Evolutionary conservation across 106 monocot genomes (phyloP), one percentile per base, ranked within the genome.

Genomic region (Triglochin maritima): DNA sequence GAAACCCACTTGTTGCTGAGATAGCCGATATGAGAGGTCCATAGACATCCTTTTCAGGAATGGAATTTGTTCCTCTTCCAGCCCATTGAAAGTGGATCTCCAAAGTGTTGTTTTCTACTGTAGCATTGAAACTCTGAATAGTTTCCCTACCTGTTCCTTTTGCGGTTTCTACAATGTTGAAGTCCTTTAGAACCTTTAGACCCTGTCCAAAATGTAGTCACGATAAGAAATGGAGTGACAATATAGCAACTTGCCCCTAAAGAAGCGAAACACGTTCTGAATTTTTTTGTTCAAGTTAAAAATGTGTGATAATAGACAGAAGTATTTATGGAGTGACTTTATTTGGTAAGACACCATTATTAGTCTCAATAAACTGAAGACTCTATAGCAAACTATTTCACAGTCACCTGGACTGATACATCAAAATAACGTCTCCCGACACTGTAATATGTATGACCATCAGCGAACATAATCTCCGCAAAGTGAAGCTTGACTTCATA

Each of bases 1-100:
- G 0, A 1, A 61, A 46, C 63, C 16, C 48, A 65, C 72, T 64
- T 64, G 63, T 73, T 45, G 64, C 72, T 64, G 64, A 52, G 47
- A 73, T 73, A 6, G 72, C 72, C 56, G 72, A 73, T 73, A 73
- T 73, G 56, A 73, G 72, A 3, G 72, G 72, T 5, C 72, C 72
- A 64, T 64, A 56, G 13, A 73, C 64, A 47, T 64, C 72, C 47
- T 47, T 73, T 4, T 55, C 64, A 44, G 64, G 63, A 45, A 73
- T 3, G 4, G 66, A 9, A 12, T 74, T 74, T 57, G 74, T 66
- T 14, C 74, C 65, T 59, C 59, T 66, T 44, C 65, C 74, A 49
- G 43, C 43, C 66, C 66, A 74, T 12, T 57, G 46, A 47, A 74
- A 74, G 11, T 58, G 57, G 47, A 74, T 57, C 48, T 74, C 66